Evolutionary conservation across 2,329 filamentous ascomycete species (phyloP).

Genomic region (Tolypocladium nubicola): DNA sequence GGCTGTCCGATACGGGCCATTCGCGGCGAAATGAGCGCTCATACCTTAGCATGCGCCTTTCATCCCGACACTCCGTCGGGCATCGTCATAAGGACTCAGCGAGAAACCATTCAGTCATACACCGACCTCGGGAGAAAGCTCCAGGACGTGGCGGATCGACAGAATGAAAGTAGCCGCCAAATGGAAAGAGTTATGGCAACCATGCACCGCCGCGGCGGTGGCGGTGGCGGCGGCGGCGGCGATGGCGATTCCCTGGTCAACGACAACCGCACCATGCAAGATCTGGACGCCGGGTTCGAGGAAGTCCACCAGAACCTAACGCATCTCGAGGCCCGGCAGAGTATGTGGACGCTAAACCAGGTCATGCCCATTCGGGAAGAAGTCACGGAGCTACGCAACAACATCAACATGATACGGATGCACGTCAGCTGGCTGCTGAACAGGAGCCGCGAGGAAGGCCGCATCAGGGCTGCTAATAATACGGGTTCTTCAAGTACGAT

Average conservation of each 20-base stretch:
- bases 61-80: slow-evolving; percentile 38
- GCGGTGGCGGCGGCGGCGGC: not conserved
- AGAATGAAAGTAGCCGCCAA: slow-evolving; percentile 21
- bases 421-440: slow-evolving; percentile 49
- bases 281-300: slow-evolving; percentile 36
- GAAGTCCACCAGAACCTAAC: slow-evolving; percentile 45
- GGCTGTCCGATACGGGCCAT: slow-evolving; percentile 23
- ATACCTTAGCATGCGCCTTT: slow-evolving; percentile 39
- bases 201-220: slow-evolving; percentile 24
- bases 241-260: slow-evolving; percentile 31
- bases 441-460: slow-evolving; percentile 36
- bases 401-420: slow-evolving; percentile 47
- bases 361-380: slow-evolving; percentile 52
- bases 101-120: slow-evolving; percentile 34
- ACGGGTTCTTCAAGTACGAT: slow-evolving; percentile 18
- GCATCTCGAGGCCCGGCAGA: slow-evolving; percentile 49
- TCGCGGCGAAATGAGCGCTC: slow-evolving; percentile 29
- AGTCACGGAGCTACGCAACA: slow-evolving; percentile 48
- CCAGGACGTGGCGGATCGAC: slow-evolving; percentile 21
- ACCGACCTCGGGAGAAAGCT: slow-evolving; percentile 23
- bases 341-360: slow-evolving; percentile 51
- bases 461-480: slow-evolving; percentile 25
- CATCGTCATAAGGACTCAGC: slow-evolving; percentile 37
- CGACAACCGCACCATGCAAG: slow-evolving; percentile 34
- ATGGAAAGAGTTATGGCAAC: slow-evolving; percentile 27